A percentile compares a stretch with the other conserved stretches of the same genome.
These are phyloP conservation scores for Ganoderma boninense DNA, from an alignment of 1,284 basidiomycete species.

Conservation along the genomic window DNA sequence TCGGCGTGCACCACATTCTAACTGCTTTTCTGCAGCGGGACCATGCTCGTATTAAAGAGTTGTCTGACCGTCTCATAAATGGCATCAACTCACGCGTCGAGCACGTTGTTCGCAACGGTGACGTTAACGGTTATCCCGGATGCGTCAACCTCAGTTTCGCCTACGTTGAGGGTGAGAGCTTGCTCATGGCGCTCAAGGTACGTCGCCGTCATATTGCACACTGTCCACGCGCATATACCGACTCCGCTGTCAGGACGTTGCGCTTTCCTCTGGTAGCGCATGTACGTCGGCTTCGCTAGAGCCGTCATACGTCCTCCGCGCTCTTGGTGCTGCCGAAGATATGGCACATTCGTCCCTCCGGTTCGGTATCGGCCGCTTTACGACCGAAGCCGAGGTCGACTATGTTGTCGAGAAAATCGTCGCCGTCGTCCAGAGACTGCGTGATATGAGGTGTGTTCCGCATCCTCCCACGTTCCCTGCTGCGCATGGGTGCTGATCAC, in stretches of 20 bases:
- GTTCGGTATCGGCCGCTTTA: conserved; percentile 98
- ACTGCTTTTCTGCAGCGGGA: conserved; percentile 68
- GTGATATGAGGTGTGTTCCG: conserved; percentile 72
- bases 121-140: conserved; percentile 87
- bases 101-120: conserved; percentile 95
- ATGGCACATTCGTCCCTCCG: conserved; percentile 99
- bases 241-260: conserved; percentile 76
- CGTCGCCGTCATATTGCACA: conserved; percentile 38
- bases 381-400: conserved; percentile 97
- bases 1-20: background rate
- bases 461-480: conserved; percentile 6
- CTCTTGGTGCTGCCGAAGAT: conserved; percentile 96
- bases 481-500: conserved; percentile 1
- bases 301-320: conserved; percentile 97
- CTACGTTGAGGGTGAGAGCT: conserved; percentile 97
- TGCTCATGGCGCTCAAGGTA: conserved; percentile 99
- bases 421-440: conserved; percentile 78
- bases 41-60: conserved; percentile 76
- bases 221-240: background rate
- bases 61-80: conserved; percentile 86
- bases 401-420: conserved; percentile 93
- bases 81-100: conserved; percentile 88
- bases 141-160: conserved; percentile 97
- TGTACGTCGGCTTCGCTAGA: conserved; percentile 99
- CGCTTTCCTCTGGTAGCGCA: conserved; percentile 96